phyloP scores from a whole-genome alignment of 805 yeast species.

The Cyberlindnera japonica region DNA sequence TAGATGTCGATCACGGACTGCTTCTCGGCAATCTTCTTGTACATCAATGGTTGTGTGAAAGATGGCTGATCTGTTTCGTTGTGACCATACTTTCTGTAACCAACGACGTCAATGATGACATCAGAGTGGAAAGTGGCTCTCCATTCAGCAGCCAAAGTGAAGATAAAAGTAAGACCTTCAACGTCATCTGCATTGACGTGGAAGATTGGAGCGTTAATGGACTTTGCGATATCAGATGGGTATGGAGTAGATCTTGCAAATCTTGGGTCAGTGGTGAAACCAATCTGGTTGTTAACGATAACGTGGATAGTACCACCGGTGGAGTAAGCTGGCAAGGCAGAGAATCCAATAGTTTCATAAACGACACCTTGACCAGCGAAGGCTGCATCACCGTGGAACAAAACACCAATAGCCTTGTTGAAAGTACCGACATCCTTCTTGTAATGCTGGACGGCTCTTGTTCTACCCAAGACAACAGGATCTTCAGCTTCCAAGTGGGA shows the following conservation, averaged over 20 bases:
- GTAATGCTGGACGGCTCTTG: conserved; percentile 91
- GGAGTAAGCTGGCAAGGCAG: conserved; percentile 87
- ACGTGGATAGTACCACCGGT: conserved; percentile 98
- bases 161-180: conserved; percentile 86
- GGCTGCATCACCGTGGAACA: conserved; percentile 99
- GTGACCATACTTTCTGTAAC: conserved; percentile 98
- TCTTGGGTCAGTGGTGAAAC: conserved; percentile 99
- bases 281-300: conserved; percentile 96
- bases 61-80: conserved; percentile 99
- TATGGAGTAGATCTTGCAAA: conserved; percentile 96
- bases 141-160: conserved; percentile 98
- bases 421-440: conserved; percentile 80
- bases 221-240: conserved; percentile 96
- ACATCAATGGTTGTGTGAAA: conserved; percentile 98
- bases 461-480: conserved; percentile 97
- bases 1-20: conserved; percentile 84
- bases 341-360: conserved; percentile 96
- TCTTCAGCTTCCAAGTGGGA: conserved; percentile 99
- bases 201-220: conserved; percentile 97
- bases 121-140: conserved; percentile 95
- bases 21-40: conserved; percentile 84
- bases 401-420: conserved; percentile 85
- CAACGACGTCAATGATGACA: conserved; percentile 93
- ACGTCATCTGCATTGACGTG: conserved; percentile 98
- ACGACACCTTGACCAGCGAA: conserved; percentile 99